Evolutionary conservation across 306 rosid genomes (phyloP), one percentile per base, ranked within the genome.

Genomic region (Lathyrus oleraceus): DNA sequence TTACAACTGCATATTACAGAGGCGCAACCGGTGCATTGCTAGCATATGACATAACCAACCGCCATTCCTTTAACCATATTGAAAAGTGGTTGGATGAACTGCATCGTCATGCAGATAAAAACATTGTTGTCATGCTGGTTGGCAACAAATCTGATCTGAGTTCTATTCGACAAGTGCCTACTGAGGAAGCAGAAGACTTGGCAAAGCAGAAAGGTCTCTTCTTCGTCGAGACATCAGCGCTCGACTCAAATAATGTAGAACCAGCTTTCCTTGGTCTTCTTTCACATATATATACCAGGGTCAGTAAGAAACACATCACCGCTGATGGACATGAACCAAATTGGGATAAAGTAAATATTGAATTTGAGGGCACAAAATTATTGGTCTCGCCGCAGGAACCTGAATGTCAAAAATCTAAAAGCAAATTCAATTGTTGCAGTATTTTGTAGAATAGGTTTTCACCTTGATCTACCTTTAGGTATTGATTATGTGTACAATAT

Each of bases 21-120:
- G 99, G 99, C 35, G 96, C 97, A 19, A 93, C 80, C 5, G 99
- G 99, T 5, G 97, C 99, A 0, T 84, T 94, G 85, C 85, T 94
- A 56, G 91, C 89, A 63, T 94, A 94, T 47, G 99, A 94, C 87
- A 84, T 94, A 59, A 81, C 91, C 62, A 94, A 82, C 68, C 91
- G 86, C 27, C 90, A 80, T 53, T 30, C 92, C 47, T 94, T 94
- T 54, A 89, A 91, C 58, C 95, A 94, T 58, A 84, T 88, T 5
- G 79, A 87, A 9, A 86, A 78, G 78, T 94, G 99, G 99, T 69
- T 94, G 32, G 92, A 91, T 14, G 99, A 94, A 77, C 74, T 94
- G 13, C 87, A 88, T 70, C 73, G 78, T 27, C 96, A 90, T 60
- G 88, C 95, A 0, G 99, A 91, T 79, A 85, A 83, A 72, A 88